Conservation (phyloP, 305 asterid genomes). For the Fraxinus baroniana region DNA sequence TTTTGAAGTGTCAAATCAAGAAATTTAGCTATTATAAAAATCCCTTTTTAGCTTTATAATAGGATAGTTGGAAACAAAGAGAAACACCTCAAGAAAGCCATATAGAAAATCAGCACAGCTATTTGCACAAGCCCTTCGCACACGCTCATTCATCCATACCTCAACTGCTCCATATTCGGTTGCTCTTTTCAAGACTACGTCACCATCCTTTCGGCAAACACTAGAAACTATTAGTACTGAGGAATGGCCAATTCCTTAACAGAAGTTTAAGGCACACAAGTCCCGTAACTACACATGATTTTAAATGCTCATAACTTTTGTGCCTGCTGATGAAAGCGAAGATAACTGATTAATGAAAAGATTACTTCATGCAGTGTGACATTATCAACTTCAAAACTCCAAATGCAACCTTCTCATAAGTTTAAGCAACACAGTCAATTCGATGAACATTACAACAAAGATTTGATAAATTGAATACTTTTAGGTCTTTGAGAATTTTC, state of each 20-base stretch:
- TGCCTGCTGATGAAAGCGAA: neutral
- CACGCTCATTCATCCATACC: conserved; percentile 99
- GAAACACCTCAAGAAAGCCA: conserved; percentile 86
- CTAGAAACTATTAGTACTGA: conserved; percentile 2
- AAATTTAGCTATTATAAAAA: neutral
- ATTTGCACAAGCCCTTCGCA: conserved; percentile 85
- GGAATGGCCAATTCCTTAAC: neutral
- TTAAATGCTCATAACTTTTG: neutral
- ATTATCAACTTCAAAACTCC: neutral
- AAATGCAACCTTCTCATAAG: conserved; percentile 1
- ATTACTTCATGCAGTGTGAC: neutral
- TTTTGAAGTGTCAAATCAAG: conserved; percentile 3
- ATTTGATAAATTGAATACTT: neutral
- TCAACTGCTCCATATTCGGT: conserved; percentile 98
- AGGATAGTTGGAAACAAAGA: conserved; percentile 16
- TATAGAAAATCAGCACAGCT: conserved; percentile 93
- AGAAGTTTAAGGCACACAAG: conserved; percentile 3
- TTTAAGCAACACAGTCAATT: neutral
- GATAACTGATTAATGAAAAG: neutral
- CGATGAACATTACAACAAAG: neutral
- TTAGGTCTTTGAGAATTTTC: neutral
- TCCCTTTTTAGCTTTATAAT: neutral
- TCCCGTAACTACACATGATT: neutral
- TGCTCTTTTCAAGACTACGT: conserved; percentile 85
- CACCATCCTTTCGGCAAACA: conserved; percentile 51